These are phyloP conservation scores for Ustilago nuda DNA, from an alignment of 1,284 basidiomycete genomes.

Conservation along the genomic window DNA sequence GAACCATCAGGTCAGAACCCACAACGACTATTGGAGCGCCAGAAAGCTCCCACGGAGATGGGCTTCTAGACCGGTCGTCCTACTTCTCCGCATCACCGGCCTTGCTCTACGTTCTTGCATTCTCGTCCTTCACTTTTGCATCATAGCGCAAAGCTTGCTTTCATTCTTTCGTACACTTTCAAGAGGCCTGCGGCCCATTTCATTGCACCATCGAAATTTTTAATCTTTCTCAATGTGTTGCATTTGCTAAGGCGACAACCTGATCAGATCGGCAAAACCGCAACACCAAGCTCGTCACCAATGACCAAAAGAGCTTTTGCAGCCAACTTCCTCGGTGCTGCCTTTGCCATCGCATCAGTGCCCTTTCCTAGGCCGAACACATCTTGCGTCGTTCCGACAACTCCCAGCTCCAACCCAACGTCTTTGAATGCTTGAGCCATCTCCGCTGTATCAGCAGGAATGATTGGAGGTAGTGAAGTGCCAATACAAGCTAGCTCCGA, in stretches of 20 bases:
- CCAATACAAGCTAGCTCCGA: slow-evolving; percentile 20
- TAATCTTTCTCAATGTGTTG: background rate
- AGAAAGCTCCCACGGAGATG: slow-evolving; percentile 30
- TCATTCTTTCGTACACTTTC: too few species aligned
- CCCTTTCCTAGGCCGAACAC: slow-evolving; percentile 5
- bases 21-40: background rate
- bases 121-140: too few species aligned
- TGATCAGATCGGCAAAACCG: slow-evolving; percentile 7
- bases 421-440: slow-evolving; percentile 13
- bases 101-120: too few species aligned
- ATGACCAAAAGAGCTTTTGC: slow-evolving; percentile 23
- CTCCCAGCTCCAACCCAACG: slow-evolving; percentile 20
- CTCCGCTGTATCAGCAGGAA: slow-evolving; percentile 14
- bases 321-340: slow-evolving; percentile 23
- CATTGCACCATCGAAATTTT: background rate
- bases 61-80: slow-evolving; percentile 16
- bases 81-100: too few species aligned
- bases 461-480: slow-evolving; percentile 28
- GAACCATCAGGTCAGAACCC: background rate
- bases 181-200: too few species aligned
- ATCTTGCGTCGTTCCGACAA: slow-evolving; percentile 18
- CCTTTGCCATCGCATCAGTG: background rate
- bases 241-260: background rate
- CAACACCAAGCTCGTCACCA: slow-evolving; percentile 24
- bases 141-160: too few species aligned